Evolutionary conservation across 306 rosid genomes (phyloP), one percentile per base, ranked within the genome.

Genomic region (Vigna trinervia): DNA sequence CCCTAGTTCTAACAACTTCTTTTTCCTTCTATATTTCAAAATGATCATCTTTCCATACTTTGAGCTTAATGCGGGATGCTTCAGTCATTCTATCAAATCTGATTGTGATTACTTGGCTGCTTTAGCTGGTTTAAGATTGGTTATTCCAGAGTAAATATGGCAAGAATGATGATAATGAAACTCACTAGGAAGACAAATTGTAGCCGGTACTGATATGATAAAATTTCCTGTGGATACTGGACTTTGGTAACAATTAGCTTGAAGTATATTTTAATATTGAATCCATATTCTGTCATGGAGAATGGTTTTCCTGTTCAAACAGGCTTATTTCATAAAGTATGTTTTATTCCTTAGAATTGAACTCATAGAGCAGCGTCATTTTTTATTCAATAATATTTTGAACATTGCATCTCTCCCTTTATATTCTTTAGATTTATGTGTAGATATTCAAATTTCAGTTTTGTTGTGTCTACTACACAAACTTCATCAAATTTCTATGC

Each of bases 101-200:
- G 56, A 14, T 61, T 28, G 68, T 69, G 61, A 75, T 50, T 62
- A 62, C n/a, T 62, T 53, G 30, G 47, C 4, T 70, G 60, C 69
- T 76, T 51, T 23, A 71, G 58, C 47, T 30, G 74, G 11, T 75
- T 39, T 75, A 69, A 59, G 52, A 50, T 23, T 58, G 28, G 10
- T 22, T 53, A 77, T 39, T 66, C 74, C 68, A n/a, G 58, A 53
- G 48, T n/a, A 77, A 76, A 68, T 56, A 19, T 78, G 53, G 28
- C 22, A 57, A 68, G 76, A 61, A 56, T 48, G 43, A 15, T 38
- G 30, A 36, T 34, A 48, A 48, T 22, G n/a, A 15, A 61, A 38
- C 39, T 39, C 28, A n/a, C 36, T 38, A 62, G 28, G 38, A 47
- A 46, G 66, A 53, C 62, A 13, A 47, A 43, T 34, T 9, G 61